phyloP scores from a whole-genome alignment of 306 rosid species.

The Sicyos baderoa region DNA sequence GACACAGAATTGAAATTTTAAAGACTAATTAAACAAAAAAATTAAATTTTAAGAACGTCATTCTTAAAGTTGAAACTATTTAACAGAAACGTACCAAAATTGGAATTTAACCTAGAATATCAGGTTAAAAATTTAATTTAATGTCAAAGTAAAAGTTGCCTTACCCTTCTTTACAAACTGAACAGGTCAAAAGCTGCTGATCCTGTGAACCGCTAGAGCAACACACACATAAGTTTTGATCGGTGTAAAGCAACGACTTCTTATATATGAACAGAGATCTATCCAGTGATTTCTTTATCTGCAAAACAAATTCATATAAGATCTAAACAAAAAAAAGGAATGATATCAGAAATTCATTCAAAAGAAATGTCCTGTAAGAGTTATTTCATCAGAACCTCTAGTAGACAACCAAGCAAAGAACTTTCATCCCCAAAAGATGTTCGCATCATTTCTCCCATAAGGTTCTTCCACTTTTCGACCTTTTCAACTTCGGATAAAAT shows the following conservation, averaged over 20 bases:
- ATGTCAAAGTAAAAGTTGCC: constrained; percentile 22
- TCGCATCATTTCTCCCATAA: constrained; percentile 40
- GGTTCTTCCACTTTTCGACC: constrained; percentile 78
- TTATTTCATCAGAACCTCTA: constrained; percentile 45
- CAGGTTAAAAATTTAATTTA: neutral
- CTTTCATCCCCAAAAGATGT: constrained; percentile 34
- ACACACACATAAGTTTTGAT: constrained; percentile 33
- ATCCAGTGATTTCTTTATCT: constrained; percentile 55
- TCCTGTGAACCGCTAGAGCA: constrained; percentile 43
- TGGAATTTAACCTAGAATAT: neutral
- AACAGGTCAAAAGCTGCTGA: constrained; percentile 49
- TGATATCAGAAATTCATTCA: neutral
- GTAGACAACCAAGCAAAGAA: constrained; percentile 44
- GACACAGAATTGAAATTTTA: too few species aligned
- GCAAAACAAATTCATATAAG: constrained; percentile 25
- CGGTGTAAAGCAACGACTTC: constrained; percentile 31
- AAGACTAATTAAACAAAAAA: too few species aligned
- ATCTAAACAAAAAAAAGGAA: too few species aligned
- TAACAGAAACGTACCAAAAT: too few species aligned
- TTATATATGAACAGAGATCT: constrained; percentile 51
- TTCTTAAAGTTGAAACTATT: too few species aligned
- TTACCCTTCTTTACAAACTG: constrained; percentile 76
- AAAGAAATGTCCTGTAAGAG: neutral
- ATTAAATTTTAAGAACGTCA: too few species aligned
- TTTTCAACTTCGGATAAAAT: constrained; percentile 64